These are phyloP conservation scores for Penicillium sp. DNA, from an alignment of 2,329 filamentous ascomycete species.

Conservation along the genomic window DNA sequence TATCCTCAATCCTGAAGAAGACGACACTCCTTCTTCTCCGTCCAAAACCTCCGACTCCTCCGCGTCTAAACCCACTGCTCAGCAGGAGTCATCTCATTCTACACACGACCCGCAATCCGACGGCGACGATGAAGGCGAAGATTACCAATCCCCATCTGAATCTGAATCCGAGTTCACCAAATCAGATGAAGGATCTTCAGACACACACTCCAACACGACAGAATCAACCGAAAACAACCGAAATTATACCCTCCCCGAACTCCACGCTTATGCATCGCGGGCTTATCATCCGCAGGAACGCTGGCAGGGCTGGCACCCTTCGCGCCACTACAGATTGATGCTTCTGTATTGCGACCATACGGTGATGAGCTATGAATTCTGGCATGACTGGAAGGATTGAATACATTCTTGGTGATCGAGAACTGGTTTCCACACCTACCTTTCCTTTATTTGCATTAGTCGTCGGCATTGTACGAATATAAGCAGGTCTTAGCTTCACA, in stretches of 20 bases:
- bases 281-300: constrained; percentile 42
- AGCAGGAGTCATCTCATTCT: neutral
- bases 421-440: neutral
- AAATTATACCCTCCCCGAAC: constrained; percentile 40
- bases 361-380: constrained; percentile 66
- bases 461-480: constrained; percentile 14
- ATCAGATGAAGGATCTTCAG: neutral
- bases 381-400: constrained; percentile 46
- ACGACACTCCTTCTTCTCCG: constrained; percentile 26
- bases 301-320: constrained; percentile 50
- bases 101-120: neutral
- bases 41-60: neutral
- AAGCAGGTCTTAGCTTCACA: neutral
- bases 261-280: constrained; percentile 41
- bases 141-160: neutral
- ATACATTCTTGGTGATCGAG: neutral
- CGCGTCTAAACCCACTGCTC: neutral
- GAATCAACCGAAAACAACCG: neutral
- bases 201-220: neutral
- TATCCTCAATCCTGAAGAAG: constrained; percentile 23
- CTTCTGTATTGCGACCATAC: constrained; percentile 63
- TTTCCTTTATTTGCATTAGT: neutral
- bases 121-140: neutral
- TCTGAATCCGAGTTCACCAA: neutral
- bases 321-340: constrained; percentile 58